Conservation (phyloP, 2,329 filamentous ascomycete species). For the Corynespora cassiicola region DNA sequence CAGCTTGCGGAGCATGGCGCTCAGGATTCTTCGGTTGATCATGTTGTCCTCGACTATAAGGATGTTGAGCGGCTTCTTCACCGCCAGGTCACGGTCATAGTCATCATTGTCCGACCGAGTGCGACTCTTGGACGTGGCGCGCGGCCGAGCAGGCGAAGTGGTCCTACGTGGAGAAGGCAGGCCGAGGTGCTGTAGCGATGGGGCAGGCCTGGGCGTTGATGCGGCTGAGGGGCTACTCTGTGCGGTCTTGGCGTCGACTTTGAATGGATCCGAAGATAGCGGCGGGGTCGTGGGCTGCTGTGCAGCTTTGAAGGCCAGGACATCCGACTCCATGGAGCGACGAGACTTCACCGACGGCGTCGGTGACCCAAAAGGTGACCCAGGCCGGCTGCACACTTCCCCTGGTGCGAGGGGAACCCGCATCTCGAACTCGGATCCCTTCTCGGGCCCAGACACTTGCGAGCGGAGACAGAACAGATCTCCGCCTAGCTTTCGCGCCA, state of each 20-base stretch:
- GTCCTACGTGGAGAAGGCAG: slow-evolving; percentile 36
- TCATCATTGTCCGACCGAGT: slow-evolving; percentile 31
- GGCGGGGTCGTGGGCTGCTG: slow-evolving; percentile 37
- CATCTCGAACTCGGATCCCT: slow-evolving; percentile 73
- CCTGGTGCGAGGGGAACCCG: slow-evolving; percentile 65
- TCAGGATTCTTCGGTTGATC: slow-evolving; percentile 72
- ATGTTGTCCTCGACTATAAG: slow-evolving; percentile 76
- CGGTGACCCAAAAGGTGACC: slow-evolving; percentile 57
- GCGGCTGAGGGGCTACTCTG: slow-evolving; percentile 7
- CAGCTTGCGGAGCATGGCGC: slow-evolving; percentile 71
- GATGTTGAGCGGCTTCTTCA: slow-evolving; percentile 69
- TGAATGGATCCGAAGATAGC: slow-evolving; percentile 28
- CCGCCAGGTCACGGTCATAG: slow-evolving; percentile 62
- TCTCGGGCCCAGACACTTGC: slow-evolving; percentile 64
- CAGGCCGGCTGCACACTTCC: slow-evolving; percentile 57
- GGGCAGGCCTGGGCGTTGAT: slow-evolving; percentile 10
- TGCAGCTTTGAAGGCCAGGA: slow-evolving; percentile 19
- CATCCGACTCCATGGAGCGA: slow-evolving; percentile 37
- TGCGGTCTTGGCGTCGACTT: slow-evolving; percentile 16
- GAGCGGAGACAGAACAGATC: slow-evolving; percentile 70
- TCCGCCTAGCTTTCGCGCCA: slow-evolving; percentile 72
- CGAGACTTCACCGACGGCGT: slow-evolving; percentile 43
- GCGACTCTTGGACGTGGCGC: slow-evolving; percentile 20
- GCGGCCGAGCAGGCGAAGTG: slow-evolving; percentile 32
- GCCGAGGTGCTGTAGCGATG: slow-evolving; percentile 20